Evolutionary conservation across 306 rosid genomes (phyloP).

Genomic region (Leucaena leucocephala): DNA sequence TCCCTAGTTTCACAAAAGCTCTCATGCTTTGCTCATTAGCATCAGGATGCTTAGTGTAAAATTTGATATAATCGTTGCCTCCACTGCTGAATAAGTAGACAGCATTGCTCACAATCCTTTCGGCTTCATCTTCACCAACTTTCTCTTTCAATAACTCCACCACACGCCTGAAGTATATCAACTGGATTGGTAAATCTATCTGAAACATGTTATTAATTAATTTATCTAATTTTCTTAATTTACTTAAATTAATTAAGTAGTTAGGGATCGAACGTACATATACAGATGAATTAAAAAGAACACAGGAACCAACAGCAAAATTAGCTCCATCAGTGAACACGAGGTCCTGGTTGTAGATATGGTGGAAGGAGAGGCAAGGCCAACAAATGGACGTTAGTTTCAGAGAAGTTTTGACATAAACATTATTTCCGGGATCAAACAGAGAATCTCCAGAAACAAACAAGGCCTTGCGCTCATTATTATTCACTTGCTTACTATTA

Average conservation of each 20-base stretch:
- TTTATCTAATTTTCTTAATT: too few species aligned
- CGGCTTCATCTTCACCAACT: constrained; percentile 40
- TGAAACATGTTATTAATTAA: neutral
- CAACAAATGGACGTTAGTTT: neutral
- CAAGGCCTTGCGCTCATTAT: neutral
- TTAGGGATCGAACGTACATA: neutral
- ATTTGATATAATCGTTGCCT: constrained; percentile 37
- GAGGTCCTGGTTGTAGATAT: constrained; percentile 39
- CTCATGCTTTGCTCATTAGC: constrained; percentile 9
- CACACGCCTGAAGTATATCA: constrained; percentile 40
- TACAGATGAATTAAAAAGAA: neutral
- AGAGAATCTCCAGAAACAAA: constrained; percentile 20
- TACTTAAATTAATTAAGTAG: too few species aligned
- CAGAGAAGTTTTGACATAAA: neutral
- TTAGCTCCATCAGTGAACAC: constrained; percentile 38
- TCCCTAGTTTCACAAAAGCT: constrained; percentile 33
- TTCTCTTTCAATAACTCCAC: constrained; percentile 29
- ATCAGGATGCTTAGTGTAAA: constrained; percentile 25
- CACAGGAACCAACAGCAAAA: constrained; percentile 50
- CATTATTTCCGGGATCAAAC: constrained; percentile 10
- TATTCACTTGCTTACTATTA: neutral
- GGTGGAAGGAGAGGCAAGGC: constrained; percentile 38
- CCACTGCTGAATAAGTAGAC: constrained; percentile 52
- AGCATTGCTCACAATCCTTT: constrained; percentile 35
- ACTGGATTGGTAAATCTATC: constrained; percentile 42